These are phyloP conservation scores for Hypoxylon trugodes DNA, from an alignment of 495 filamentous ascomycete genomes.

Conservation along the genomic window DNA sequence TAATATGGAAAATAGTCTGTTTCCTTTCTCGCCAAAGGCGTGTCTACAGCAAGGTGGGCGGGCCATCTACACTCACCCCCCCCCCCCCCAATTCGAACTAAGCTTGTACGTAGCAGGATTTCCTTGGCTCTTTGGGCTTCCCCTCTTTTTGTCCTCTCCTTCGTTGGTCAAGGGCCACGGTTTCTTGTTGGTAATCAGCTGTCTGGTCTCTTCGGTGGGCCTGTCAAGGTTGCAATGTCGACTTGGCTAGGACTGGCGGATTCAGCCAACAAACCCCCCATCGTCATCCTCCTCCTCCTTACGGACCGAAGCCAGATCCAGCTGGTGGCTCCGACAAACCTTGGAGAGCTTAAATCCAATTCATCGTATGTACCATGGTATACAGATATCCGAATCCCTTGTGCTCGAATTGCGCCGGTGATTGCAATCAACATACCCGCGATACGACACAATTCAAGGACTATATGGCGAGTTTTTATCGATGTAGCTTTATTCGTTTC, in stretches of 20 bases:
- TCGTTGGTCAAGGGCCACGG: slow-evolving; percentile 38
- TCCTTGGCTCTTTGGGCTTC: slow-evolving; percentile 33
- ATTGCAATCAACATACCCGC: not conserved
- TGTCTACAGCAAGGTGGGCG: slow-evolving; percentile 31
- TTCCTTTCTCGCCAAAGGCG: slow-evolving; percentile 29
- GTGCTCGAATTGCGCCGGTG: slow-evolving; percentile 6
- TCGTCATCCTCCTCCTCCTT: slow-evolving; percentile 41
- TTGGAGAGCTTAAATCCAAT: slow-evolving; percentile 20
- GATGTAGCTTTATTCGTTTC: slow-evolving; percentile 20
- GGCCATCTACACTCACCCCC: slow-evolving; percentile 21
- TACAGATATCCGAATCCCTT: slow-evolving; percentile 11
- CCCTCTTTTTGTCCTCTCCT: slow-evolving; percentile 37
- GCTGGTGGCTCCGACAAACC: slow-evolving; percentile 40
- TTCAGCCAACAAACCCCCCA: slow-evolving; percentile 41
- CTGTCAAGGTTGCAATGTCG: slow-evolving; percentile 40
- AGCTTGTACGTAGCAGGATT: slow-evolving; percentile 33
- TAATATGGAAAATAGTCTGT: slow-evolving; percentile 49
- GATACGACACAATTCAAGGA: not conserved
- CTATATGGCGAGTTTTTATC: not conserved
- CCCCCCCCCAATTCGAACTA: slow-evolving; percentile 27
- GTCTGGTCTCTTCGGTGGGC: slow-evolving; percentile 33
- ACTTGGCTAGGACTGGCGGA: slow-evolving; percentile 40
- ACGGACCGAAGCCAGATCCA: slow-evolving; percentile 41
- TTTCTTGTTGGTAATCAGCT: slow-evolving; percentile 48
- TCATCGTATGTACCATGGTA: slow-evolving; percentile 15